Evolutionary conservation across 2,329 filamentous ascomycete genomes (phyloP), one percentile per base, ranked within the genome.

Genomic region (Ceratocystis diversiconidia): DNA sequence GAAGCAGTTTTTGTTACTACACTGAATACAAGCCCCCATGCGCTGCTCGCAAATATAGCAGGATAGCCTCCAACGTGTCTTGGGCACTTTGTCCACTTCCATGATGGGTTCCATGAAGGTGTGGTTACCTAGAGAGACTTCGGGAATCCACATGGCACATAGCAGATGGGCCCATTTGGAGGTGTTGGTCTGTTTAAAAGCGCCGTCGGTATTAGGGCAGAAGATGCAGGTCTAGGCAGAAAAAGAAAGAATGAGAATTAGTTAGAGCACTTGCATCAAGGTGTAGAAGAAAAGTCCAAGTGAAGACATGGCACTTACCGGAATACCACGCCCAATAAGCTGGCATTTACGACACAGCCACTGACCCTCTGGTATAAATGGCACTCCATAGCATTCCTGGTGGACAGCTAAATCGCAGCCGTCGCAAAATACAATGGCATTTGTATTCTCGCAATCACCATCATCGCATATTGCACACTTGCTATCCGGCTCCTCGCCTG

Each of bases 21-120:
- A 99, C 75, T 99, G 94, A 68, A 99, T 96, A 75, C 92, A 97
- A 50, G 94, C 92, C 25, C 94, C 94, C 94, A 99, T 99, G 71
- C 87, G 88, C 76, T 99, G 94, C 70, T 91, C 88, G 77, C 94
- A 99, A 66, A 99, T 95, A 74, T 99, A 99, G 77, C 94, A 99
- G 50, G 84, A 86, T 72, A 96, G 79, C 74, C 89, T 95, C 94
- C 94, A 99, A 68, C 94, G 84, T 68, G 87, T 92, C 73, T 91
- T 94, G 0, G 94, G 94, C 2, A 99, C 92, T 75, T 96, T 96
- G 73, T 99, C 94, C 44, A 99, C 90, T 70, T 97, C 94, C 80
- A 94, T 95, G 62, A 99, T 91, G 0, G 94, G 94, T 72, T 99
- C 94, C 90, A 97, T 96, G 73, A 97, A 94, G 6, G 92, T 96